A percentile compares a stretch with the other conserved stretches of the same genome.
These are phyloP conservation scores for Oenanthe javanica DNA, from an alignment of 140 eudicot species.

Conservation along the genomic window DNA sequence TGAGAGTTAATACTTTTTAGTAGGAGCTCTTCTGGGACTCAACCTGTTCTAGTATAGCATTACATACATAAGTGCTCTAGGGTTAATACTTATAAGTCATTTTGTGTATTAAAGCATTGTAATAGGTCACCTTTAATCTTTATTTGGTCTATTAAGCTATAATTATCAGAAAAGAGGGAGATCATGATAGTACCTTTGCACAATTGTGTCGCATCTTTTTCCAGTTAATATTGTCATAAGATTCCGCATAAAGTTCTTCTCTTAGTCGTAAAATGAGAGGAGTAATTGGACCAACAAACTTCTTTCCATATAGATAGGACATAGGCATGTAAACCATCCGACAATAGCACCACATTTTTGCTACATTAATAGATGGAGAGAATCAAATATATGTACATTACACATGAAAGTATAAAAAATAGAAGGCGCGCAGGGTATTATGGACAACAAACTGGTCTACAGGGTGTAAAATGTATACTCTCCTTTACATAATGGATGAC, in stretches of 20 bases:
- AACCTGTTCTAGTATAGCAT: too few species aligned
- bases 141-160: too few species aligned
- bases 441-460: not conserved
- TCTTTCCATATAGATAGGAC: constrained; percentile 29
- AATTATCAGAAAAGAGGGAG: too few species aligned
- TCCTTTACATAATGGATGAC: not conserved
- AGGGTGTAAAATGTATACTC: not conserved
- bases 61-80: too few species aligned
- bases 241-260: constrained; percentile 22
- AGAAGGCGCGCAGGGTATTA: not conserved
- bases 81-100: too few species aligned
- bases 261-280: constrained; percentile 29
- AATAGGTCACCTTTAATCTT: too few species aligned
- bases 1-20: too few species aligned
- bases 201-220: constrained; percentile 31
- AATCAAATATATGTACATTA: not conserved
- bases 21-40: too few species aligned
- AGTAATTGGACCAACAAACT: constrained; percentile 29
- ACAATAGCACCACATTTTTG: constrained; percentile 39
- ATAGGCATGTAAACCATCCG: constrained; percentile 35
- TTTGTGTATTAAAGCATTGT: too few species aligned
- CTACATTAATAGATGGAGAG: constrained; percentile 7
- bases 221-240: constrained; percentile 31
- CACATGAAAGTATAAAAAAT: not conserved
- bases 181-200: constrained; percentile 24